phyloP scores from a whole-genome alignment of 257 asterid genomes.

The Misopates orontium region DNA sequence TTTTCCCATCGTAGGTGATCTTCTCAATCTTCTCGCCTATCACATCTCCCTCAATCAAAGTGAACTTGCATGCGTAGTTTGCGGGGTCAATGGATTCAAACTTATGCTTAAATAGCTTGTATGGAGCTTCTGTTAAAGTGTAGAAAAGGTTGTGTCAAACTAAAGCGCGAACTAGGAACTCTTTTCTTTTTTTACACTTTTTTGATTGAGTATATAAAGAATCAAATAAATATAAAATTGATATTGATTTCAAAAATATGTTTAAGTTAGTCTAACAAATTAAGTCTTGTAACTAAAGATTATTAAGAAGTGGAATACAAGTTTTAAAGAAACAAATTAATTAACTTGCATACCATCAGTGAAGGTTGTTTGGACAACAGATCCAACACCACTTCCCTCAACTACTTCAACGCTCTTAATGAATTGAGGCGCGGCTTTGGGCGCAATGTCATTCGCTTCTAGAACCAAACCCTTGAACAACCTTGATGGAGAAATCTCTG shows the following conservation, averaged over 20 bases:
- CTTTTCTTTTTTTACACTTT: no score
- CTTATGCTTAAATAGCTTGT: conserved; percentile 38
- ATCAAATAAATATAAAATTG: no score
- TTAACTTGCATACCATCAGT: no score
- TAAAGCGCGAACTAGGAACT: no score
- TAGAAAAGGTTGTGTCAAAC: no score
- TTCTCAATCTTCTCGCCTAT: conserved; percentile 31
- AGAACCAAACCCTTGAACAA: conserved; percentile 39
- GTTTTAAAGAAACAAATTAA: no score
- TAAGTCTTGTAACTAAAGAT: no score
- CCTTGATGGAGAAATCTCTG: conserved; percentile 33
- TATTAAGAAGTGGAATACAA: no score
- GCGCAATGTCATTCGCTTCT: conserved; percentile 37
- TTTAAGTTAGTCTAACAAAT: no score
- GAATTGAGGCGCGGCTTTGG: conserved; percentile 38
- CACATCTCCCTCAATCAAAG: conserved; percentile 42
- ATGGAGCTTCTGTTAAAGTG: conserved; percentile 25
- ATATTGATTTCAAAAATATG: no score
- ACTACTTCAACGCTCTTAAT: conserved; percentile 33
- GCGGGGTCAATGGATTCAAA: conserved; percentile 33
- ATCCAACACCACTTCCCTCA: conserved; percentile 43
- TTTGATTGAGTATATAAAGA: no score
- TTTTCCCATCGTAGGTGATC: conserved; percentile 30
- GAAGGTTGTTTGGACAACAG: conserved; percentile 8
- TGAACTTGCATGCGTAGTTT: conserved; percentile 33